Conservation (phyloP, 192 early-diverging fungal species). For the Glomus cerebriforme region DNA sequence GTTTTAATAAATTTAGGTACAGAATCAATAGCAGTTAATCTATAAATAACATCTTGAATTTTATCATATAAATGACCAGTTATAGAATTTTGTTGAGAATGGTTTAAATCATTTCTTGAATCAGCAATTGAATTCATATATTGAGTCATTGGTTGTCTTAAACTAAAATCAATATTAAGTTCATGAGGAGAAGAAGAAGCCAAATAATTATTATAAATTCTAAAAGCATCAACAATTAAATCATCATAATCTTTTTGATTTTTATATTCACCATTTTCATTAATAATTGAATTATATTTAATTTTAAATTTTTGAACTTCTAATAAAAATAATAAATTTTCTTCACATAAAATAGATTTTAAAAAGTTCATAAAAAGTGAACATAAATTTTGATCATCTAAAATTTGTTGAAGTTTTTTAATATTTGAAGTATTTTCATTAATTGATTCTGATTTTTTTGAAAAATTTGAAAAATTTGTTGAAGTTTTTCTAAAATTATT, state of each 20-base stretch:
- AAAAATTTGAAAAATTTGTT: too few relatives aligned
- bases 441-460: background rate
- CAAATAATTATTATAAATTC: conserved; percentile 54
- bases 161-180: conserved; percentile 53
- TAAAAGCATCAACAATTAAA: conserved; percentile 50
- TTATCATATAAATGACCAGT: conserved; percentile 52
- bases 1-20: conserved; percentile 75
- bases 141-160: conserved; percentile 49
- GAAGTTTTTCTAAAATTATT: background rate
- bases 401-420: conserved; percentile 59
- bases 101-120: conserved; percentile 24
- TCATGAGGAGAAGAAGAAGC: conserved; percentile 46
- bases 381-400: conserved; percentile 54
- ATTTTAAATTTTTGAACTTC: conserved; percentile 59
- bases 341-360: conserved; percentile 67
- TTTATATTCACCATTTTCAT: background rate
- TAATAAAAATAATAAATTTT: conserved; percentile 71
- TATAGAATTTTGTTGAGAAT: conserved; percentile 7
- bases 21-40: conserved; percentile 72
- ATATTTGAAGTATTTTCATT: conserved; percentile 44
- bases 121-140: conserved; percentile 49
- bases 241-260: conserved; percentile 39
- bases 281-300: conserved; percentile 31
- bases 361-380: conserved; percentile 67
- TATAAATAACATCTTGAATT: conserved; percentile 69